A percentile compares a stretch with the other conserved stretches of the same genome.
Evolutionary conservation across 148 eudicot species (phyloP).

Genomic region (Camellia japonica): DNA sequence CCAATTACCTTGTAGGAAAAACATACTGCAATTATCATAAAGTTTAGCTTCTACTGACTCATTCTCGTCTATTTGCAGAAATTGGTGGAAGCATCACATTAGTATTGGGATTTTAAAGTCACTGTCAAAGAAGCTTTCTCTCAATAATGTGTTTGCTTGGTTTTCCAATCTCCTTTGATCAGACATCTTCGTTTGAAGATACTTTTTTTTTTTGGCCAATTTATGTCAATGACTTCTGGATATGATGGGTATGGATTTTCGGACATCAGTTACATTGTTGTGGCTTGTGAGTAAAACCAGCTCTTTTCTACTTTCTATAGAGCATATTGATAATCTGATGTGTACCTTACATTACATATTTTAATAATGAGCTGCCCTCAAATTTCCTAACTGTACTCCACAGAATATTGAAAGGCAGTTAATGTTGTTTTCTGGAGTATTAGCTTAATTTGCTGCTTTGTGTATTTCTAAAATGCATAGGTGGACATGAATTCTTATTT

Average conservation of each 20-base stretch:
- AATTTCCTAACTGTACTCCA: not conserved
- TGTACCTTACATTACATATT: not conserved
- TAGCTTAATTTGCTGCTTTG: not conserved
- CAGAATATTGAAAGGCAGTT: not conserved
- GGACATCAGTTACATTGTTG: constrained; percentile 6
- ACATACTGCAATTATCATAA: not conserved
- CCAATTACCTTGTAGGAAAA: not conserved
- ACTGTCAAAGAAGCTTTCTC: not conserved
- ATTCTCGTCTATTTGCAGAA: constrained; percentile 18
- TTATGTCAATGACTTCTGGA: constrained; percentile 1
- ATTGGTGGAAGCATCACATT: constrained; percentile 49
- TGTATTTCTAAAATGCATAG: not conserved
- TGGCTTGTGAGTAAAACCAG: not conserved
- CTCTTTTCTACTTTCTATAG: not conserved
- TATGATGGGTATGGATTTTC: constrained; percentile 13
- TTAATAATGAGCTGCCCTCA: not conserved
- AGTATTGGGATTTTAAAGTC: constrained; percentile 17
- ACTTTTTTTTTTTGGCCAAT: constrained; percentile 2
- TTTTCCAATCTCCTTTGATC: constrained; percentile 6
- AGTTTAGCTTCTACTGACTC: not conserved
- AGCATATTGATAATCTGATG: not conserved
- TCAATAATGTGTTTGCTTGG: constrained; percentile 21
- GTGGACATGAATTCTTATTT: not conserved
- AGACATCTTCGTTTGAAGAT: constrained; percentile 5
- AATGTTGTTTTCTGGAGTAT: not conserved